Conservation (phyloP, 257 asterid genomes). For the Scutellaria baicalensis region DNA sequence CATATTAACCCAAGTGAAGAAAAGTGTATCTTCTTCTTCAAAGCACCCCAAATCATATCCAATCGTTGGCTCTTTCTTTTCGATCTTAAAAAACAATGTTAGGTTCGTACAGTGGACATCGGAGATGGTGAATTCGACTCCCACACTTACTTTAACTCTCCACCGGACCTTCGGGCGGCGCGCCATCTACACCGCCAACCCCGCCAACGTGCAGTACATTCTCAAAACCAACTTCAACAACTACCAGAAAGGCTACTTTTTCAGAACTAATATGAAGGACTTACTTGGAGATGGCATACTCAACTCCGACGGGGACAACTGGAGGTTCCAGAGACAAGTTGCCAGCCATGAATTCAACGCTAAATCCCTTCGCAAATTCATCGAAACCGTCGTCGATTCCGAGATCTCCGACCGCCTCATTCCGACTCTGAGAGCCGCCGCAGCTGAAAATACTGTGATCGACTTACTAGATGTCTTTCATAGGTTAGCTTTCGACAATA, state of each 20-base stretch:
- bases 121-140: conserved; percentile 19
- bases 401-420: conserved; percentile 27
- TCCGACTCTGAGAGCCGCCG: conserved; percentile 23
- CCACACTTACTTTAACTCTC: conserved; percentile 28
- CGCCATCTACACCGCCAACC: conserved; percentile 23
- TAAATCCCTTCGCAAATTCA: conserved; percentile 29
- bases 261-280: background rate
- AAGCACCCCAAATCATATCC: conserved; percentile 35
- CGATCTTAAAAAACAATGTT: conserved; percentile 8
- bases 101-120: conserved; percentile 32
- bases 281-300: conserved; percentile 39
- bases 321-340: conserved; percentile 45
- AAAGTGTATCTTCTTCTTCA: background rate
- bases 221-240: conserved; percentile 28
- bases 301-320: conserved; percentile 34
- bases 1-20: conserved; percentile 8
- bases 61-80: conserved; percentile 23
- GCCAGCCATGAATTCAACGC: conserved; percentile 43
- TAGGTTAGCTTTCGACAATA: conserved; percentile 36
- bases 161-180: conserved; percentile 10
- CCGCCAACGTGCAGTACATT: conserved; percentile 27
- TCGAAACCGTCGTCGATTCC: conserved; percentile 26
- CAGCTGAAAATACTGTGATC: background rate
- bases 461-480: conserved; percentile 28
- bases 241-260: conserved; percentile 27